phyloP scores from a whole-genome alignment of 352 stramenopile species.

The Globisporangium carolinianum region DNA sequence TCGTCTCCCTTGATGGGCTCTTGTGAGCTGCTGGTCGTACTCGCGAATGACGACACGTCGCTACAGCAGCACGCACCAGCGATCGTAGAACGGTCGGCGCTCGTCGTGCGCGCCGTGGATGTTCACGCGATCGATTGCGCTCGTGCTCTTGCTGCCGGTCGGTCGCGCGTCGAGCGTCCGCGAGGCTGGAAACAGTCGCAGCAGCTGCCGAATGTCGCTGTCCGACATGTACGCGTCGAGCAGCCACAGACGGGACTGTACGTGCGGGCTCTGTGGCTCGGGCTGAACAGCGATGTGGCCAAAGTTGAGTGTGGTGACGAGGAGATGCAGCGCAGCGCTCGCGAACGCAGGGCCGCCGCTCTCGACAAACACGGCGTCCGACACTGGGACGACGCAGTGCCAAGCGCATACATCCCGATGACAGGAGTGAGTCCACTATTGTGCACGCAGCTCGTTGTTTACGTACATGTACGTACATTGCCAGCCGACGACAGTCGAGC shows the following conservation, averaged over 20 bases:
- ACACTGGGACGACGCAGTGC: slow-evolving; percentile 25
- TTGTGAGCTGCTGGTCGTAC: too few species aligned
- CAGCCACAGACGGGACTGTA: slow-evolving; percentile 49
- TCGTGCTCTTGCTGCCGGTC: slow-evolving; percentile 36
- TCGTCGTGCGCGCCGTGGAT: slow-evolving; percentile 53
- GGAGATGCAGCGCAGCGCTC: slow-evolving; percentile 35
- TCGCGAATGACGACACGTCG: too few species aligned
- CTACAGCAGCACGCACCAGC: slow-evolving; percentile 67
- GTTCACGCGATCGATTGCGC: slow-evolving; percentile 44
- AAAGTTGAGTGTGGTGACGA: slow-evolving; percentile 56
- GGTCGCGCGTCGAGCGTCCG: slow-evolving; percentile 38
- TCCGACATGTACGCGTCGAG: slow-evolving; percentile 75
- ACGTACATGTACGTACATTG: slow-evolving; percentile 28
- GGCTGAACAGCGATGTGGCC: slow-evolving; percentile 23
- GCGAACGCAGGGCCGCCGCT: slow-evolving; percentile 52
- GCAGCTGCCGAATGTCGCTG: slow-evolving; percentile 43
- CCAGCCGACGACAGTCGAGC: slow-evolving; percentile 59
- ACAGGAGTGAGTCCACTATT: too few species aligned
- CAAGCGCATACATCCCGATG: too few species aligned
- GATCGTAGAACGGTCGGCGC: slow-evolving; percentile 45
- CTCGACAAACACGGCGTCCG: slow-evolving; percentile 67
- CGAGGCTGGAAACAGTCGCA: slow-evolving; percentile 31
- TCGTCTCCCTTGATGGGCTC: neutral
- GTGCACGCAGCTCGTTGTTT: too few species aligned
- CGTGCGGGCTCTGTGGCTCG: neutral